A percentile compares a stretch with the other conserved stretches of the same genome.
These are phyloP conservation scores for Stachybotrys chlorohalonatus DNA, from an alignment of 2,329 filamentous ascomycete species.

Conservation along the genomic window DNA sequence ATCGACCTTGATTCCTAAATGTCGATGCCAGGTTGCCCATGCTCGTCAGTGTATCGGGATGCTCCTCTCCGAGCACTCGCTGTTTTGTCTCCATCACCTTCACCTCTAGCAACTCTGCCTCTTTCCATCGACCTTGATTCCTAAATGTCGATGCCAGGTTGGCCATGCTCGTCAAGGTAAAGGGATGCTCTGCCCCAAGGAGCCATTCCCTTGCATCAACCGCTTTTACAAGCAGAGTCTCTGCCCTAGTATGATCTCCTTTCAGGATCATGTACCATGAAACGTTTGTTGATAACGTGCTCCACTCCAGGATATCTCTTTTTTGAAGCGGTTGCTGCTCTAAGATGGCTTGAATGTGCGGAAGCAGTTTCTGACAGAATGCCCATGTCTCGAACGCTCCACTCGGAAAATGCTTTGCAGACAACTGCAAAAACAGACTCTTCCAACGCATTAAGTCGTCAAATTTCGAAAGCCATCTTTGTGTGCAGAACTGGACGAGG, in stretches of 20 bases:
- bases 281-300: constrained; percentile 2
- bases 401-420: constrained; percentile 5
- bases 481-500: constrained; percentile 13
- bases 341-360: constrained; percentile 6
- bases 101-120: not conserved
- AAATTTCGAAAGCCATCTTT: constrained; percentile 7
- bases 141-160: constrained; percentile 1
- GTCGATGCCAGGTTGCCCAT: no score
- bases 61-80: not conserved
- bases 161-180: not conserved
- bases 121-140: not conserved
- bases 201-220: not conserved
- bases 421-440: constrained; percentile 3
- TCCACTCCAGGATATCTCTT: not conserved
- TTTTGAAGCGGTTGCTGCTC: not conserved
- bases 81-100: not conserved
- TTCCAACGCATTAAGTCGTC: constrained; percentile 2
- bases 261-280: not conserved
- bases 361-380: constrained; percentile 5
- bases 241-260: constrained; percentile 2
- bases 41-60: no score
- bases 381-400: constrained; percentile 6
- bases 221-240: not conserved
- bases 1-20: no score
- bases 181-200: constrained; percentile 1